Conservation (phyloP, 495 filamentous ascomycete genomes). For the Barbatosphaeria neglecta region DNA sequence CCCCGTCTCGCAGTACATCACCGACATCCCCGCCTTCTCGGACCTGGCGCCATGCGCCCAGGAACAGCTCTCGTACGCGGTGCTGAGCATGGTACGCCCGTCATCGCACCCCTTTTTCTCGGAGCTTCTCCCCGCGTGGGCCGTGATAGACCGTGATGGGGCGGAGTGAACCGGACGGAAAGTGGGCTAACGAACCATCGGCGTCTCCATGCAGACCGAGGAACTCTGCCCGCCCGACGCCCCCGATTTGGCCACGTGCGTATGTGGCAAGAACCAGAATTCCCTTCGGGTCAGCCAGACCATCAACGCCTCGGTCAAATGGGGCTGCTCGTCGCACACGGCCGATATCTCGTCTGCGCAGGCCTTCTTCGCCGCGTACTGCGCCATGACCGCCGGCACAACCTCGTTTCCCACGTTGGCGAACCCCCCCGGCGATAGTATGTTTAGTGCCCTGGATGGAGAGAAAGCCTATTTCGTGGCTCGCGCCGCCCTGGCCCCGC, state of each 20-base stretch:
- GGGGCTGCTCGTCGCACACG: constrained; percentile 22
- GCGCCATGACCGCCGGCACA: constrained; percentile 31
- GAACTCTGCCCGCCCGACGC: constrained; percentile 24
- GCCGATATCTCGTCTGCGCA: constrained; percentile 34
- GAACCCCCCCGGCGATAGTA: constrained; percentile 32
- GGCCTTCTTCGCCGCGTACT: constrained; percentile 37
- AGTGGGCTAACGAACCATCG: too few relatives aligned
- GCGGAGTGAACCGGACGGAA: too few relatives aligned
- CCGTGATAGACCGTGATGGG: too few relatives aligned
- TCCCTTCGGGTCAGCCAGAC: constrained; percentile 20
- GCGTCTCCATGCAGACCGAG: constrained; percentile 14
- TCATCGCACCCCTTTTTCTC: not conserved
- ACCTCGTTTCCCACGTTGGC: constrained; percentile 30
- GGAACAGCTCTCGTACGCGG: constrained; percentile 23
- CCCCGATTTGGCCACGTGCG: constrained; percentile 32
- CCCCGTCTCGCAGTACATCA: constrained; percentile 30
- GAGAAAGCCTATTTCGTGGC: not conserved
- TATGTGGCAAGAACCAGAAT: constrained; percentile 35
- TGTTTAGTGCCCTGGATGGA: constrained; percentile 2
- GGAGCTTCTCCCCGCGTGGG: too few relatives aligned
- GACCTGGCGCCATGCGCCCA: constrained; percentile 34
- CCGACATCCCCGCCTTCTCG: constrained; percentile 29
- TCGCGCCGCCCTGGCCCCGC: not conserved
- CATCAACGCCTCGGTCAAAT: constrained; percentile 30
- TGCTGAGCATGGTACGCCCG: constrained; percentile 13